Base-by-base conservation (phyloP, 495 filamentous ascomycete species). In the Penicillium paradoxum region DNA sequence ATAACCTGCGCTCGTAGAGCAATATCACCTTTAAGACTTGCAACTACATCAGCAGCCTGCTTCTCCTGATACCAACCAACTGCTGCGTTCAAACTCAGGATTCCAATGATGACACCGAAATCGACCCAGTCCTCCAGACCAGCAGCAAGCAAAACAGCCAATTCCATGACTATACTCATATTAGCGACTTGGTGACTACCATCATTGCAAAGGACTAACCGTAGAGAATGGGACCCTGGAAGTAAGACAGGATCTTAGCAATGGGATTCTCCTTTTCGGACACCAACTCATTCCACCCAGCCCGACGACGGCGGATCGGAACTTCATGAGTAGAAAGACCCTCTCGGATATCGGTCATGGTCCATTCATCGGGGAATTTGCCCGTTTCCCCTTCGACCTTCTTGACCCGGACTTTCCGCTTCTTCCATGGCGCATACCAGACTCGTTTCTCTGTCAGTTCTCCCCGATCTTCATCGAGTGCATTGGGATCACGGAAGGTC, bases 61-160 rank as follows among this genome's bases (percentile, higher is more conserved):
- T 89, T 90, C 66, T 91, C 87, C 61, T 91, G 87, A 61, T 90
- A 91, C 81, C 86, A 91, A 58, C 87, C 87, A 55, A 90, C 87
- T 48, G 73, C 53, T 22, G 87, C 87, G 66, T 91, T 91, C 50
- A 91, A 76, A 56, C 84, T 73, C 25, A 91, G 68, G 57, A 91
- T 90, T 66, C 83, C 87, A 52, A 87, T 84, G 68, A 91, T 91
- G 59, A 91, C 86, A 75, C 87, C 87, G 49, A 90, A 87, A 67
- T 91, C 87, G 54, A 91, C 79, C 85, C 85, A 91, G 65, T 89
- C 87, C 4, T 73, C 62, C 36, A 91, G 76, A 74, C 86, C 87
- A 55, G 85, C 85, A 54, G 87, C 84, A 47, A 91, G 71, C 25
- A 91, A 66, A 49, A 87, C 85, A 59, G 87, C 87, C 58, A 91